Base-by-base conservation (phyloP, 2,329 filamentous ascomycete genomes). In the Trichoderma guizhouense region DNA sequence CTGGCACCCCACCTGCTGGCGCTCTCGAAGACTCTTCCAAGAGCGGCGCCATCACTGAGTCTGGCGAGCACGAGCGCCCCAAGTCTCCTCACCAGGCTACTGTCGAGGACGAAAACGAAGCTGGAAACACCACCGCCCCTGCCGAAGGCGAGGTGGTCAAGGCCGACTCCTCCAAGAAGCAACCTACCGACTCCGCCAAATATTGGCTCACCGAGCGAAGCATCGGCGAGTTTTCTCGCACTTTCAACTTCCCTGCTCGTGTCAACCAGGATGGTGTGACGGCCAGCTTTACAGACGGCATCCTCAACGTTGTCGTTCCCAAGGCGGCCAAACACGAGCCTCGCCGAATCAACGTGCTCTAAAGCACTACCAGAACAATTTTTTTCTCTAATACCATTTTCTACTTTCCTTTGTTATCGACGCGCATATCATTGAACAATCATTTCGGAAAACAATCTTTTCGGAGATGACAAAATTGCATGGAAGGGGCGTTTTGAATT, bases 121-220 rank as follows among this genome's bases (percentile, higher is more conserved):
- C 79, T 26, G 79, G 74, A 28, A 73, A 74, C 28, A 69, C 72
- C 11, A 72, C 77, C 61, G 39, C 55, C 5, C 72, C 74, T 11
- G 72, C 75, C 15, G 63, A 74, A 76, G 72, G 68, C 76, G 64
- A 79, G 79, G 69, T 74, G 77, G 34, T 60, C 76, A 73, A 61
- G 69, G 47, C 68, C 62, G 30, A 28, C 15, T 43, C 71, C 5
- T 30, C 34, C 14, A 30, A 78, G 78, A 73, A 80, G 80, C 30
- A 57, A 39, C 28, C 68, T 6, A 14, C 53, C 28, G 67, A 81
- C 71, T 79, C 82, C 34, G 81, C 84, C 76, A 91, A 89, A 82
- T 95, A 90, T 86, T 95, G 92, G 92, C 83, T 90, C 74, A 84
- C 85, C 51, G 90, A 93, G 83, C 89, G 90, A 76, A 87, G 85